Evolutionary conservation across 768 basidiomycete species (phyloP), one percentile per base, ranked within the genome.

Genomic region (Pulveroboletus ravenelii): DNA sequence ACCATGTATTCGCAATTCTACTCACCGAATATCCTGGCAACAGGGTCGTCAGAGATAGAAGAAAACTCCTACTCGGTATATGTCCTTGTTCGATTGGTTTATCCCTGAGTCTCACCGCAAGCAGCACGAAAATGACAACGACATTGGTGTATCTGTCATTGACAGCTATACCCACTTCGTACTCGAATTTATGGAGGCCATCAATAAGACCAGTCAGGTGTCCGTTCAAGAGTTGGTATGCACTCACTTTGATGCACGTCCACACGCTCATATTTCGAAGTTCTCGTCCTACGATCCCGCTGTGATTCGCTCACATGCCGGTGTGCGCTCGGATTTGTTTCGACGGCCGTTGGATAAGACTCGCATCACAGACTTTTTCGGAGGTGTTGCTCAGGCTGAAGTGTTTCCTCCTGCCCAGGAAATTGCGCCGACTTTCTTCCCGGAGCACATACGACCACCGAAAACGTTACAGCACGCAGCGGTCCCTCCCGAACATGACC

Each of bases 61-160:
- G 88, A 98, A 69, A 96, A 85, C 63, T 96, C 93, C 1, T 98
- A 94, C 62, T 96, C 95, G 8, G 94, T 93, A 48, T 39, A 87
- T 67, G 5, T 13, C 2, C n/a, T 29, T 36, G 10, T 34, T 47
- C 49, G 13, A 23, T 6, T 0, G 9, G 3, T 31, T 41, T 17
- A 45, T 32, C 6, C 44, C 31, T 13, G 15, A 1, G 40, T 39
- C 56, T 51, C 36, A 59, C 31, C 12, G 8, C 35, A 12, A 36
- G 1, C 58, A 97, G 93, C 85, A 97, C 60, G 88, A 91, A 63
- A 91, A 89, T 62, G 96, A 99, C 72, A 74, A 84, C 32, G 95
- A 97, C 56, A 84, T 99, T 27, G 96, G 96, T 3, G 91, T 98
- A 0, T 85, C 93, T 0, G 93, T 99, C 43, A 96, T 97, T 54